A percentile compares a stretch with the other conserved stretches of the same genome.
These are phyloP conservation scores for Ceratocystis cubensis DNA, from an alignment of 2,329 filamentous ascomycete species.

Conservation along the genomic window DNA sequence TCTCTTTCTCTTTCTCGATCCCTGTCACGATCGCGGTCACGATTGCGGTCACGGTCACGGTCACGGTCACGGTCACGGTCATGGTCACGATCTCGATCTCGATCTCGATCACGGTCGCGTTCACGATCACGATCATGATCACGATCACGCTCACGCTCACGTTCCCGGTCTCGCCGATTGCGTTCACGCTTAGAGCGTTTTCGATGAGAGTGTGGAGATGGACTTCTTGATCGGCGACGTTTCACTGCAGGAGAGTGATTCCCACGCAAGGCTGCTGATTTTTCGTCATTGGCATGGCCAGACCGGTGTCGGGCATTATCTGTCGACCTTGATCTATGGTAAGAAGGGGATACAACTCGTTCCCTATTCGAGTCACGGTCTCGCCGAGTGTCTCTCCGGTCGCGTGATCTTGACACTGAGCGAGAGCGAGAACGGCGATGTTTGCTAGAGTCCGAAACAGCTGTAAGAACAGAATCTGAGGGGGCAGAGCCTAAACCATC, in stretches of 20 bases:
- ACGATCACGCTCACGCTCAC: not conserved
- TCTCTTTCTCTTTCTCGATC: constrained; percentile 14
- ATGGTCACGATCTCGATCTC: not conserved
- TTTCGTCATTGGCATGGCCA: constrained; percentile 1
- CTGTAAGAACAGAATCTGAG: not conserved
- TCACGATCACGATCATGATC: not conserved
- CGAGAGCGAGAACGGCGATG: constrained; percentile 1
- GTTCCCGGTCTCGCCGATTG: constrained; percentile 11
- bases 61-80: constrained; percentile 14
- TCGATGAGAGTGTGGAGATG: constrained; percentile 14
- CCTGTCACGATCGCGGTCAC: constrained; percentile 10
- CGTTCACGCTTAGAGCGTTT: constrained; percentile 12
- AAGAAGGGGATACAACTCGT: constrained; percentile 1
- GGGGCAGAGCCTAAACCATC: constrained; percentile 2
- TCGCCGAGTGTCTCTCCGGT: constrained; percentile 4
- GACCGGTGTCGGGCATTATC: constrained; percentile 6
- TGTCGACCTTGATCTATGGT: constrained; percentile 10
- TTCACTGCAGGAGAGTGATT: constrained; percentile 17
- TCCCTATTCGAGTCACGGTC: constrained; percentile 2
- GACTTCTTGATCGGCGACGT: constrained; percentile 18
- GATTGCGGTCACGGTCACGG: constrained; percentile 10
- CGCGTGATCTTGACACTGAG: constrained; percentile 11
- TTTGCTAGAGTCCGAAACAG: not conserved
- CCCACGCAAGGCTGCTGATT: constrained; percentile 11
- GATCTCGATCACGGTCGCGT: not conserved